Evolutionary conservation across 371 early-diverging fungal species (phyloP), one percentile per base, ranked within the genome.

Genomic region (Lichtheimia ramosa): DNA sequence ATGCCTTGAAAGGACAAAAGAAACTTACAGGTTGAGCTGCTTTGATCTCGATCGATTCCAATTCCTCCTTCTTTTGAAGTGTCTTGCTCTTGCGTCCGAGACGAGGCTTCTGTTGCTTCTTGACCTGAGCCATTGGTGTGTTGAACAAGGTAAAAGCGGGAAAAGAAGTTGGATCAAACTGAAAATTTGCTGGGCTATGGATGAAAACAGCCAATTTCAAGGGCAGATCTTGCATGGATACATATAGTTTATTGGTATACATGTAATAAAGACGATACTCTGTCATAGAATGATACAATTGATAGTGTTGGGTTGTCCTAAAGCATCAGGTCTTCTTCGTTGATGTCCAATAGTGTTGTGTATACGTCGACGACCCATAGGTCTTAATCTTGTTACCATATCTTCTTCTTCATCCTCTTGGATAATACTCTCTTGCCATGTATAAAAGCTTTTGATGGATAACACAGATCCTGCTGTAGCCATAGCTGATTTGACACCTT

Each of bases 371-470:
- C 52, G 7, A 12, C 25, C 12, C 25, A 13, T 42, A 27, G 20
- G 14, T 21, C 46, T 24, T 34, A n/a, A 21, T 5, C 40, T 18
- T 28, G 56, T 15, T n/a, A 46, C 15, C 8, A 24, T 15, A 18
- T 51, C 50, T 6, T 54, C 50, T 23, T 50, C 49, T 13, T 50
- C 40, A 7, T 58, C 8, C 14, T 56, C 49, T 48, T 61, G 52
- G 46, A 63, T 55, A 39, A 56, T 56, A 6, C 59, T 56, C 2
- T 63, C 54, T 46, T 58, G 59, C 67, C 74, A 74, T n/a, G 76
- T 74, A 50, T 74, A 79, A 49, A 76, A 74, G 25, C 76, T 79
- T 50, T 76, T 75, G 66, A 79, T 79, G 8, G 61, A 56, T 21
- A 79, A 34, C 43, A 68, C 21, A 8, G 75, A 63, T 40, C 74